Evolutionary conservation across 164 flowering plant species (phyloP).

Genomic region (Kingdonia uniflora): DNA sequence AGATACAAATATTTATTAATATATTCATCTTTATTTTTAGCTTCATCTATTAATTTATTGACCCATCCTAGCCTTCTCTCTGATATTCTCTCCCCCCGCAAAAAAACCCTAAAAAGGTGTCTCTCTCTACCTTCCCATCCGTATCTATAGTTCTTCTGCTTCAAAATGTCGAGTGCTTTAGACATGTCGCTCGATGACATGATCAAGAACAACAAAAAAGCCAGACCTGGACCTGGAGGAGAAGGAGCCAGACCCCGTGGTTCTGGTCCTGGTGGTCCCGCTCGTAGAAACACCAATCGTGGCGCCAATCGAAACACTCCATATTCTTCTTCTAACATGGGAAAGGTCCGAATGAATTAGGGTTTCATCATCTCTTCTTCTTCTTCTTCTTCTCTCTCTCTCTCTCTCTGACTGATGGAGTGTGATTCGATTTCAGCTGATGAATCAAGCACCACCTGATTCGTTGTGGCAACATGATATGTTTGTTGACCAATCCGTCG

Average conservation of each 20-base stretch:
- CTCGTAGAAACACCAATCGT: slow-evolving; percentile 59
- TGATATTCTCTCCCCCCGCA: neutral
- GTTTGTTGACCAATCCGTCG: slow-evolving; percentile 41
- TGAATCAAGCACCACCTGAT: slow-evolving; percentile 59
- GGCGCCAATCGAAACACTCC: slow-evolving; percentile 50
- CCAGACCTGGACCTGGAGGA: slow-evolving; percentile 29
- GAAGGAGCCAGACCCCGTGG: slow-evolving; percentile 25
- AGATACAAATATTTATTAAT: too few relatives aligned
- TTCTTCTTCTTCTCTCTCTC: neutral
- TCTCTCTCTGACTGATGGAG: neutral
- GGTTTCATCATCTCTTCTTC: slow-evolving; percentile 8
- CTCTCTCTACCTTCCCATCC: too few relatives aligned
- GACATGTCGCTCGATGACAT: slow-evolving; percentile 89
- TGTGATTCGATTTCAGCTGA: slow-evolving; percentile 3
- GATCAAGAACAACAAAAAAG: slow-evolving; percentile 67
- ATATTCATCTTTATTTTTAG: too few relatives aligned
- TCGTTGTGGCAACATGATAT: slow-evolving; percentile 70
- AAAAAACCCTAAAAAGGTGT: slow-evolving; percentile 7
- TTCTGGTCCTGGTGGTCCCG: slow-evolving; percentile 73
- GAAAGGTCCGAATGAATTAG: slow-evolving; percentile 40
- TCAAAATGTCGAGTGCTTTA: slow-evolving; percentile 54
- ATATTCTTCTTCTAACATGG: slow-evolving; percentile 23
- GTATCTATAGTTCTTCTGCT: too few relatives aligned
- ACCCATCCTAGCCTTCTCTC: neutral
- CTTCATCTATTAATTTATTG: too few relatives aligned